Conservation (phyloP, 2,329 filamentous ascomycete species). For the Grosmannia huntii region DNA sequence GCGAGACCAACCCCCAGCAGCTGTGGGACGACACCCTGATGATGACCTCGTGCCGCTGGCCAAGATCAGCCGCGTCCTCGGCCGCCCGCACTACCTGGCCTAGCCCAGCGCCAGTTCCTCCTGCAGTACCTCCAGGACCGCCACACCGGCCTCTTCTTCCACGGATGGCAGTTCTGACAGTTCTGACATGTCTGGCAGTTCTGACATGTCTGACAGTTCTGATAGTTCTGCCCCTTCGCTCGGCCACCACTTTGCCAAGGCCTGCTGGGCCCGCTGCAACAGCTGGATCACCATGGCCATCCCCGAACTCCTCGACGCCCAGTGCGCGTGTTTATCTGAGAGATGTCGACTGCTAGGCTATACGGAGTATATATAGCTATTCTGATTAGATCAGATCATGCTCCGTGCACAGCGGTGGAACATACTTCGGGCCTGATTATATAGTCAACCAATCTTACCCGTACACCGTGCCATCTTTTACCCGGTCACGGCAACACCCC, state of each 20-base stretch:
- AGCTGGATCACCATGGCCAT: slow-evolving; percentile 75
- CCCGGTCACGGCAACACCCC: too few species aligned
- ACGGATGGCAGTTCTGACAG: slow-evolving; percentile 81
- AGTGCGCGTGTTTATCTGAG: slow-evolving; percentile 36
- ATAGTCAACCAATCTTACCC: neutral
- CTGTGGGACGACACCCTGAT: slow-evolving; percentile 79
- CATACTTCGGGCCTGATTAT: neutral
- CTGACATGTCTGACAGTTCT: too few species aligned
- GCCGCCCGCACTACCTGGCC: slow-evolving; percentile 58
- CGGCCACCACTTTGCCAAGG: slow-evolving; percentile 48
- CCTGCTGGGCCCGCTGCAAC: slow-evolving; percentile 49
- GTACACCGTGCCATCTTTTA: too few species aligned
- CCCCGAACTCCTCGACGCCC: slow-evolving; percentile 62
- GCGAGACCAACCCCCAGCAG: slow-evolving; percentile 58
- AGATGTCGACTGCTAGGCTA: too few species aligned
- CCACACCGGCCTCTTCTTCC: slow-evolving; percentile 61
- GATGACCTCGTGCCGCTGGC: slow-evolving; percentile 74
- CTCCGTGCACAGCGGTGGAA: too few species aligned
- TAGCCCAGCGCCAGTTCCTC: slow-evolving; percentile 70
- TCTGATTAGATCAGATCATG: neutral
- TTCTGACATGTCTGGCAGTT: too few species aligned
- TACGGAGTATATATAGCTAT: too few species aligned
- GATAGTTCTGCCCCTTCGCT: too few species aligned
- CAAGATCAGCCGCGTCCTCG: slow-evolving; percentile 62
- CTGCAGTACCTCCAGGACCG: slow-evolving; percentile 67